Conservation (phyloP, 169 alveolate species). For the Hepatocystis sp. region DNA sequence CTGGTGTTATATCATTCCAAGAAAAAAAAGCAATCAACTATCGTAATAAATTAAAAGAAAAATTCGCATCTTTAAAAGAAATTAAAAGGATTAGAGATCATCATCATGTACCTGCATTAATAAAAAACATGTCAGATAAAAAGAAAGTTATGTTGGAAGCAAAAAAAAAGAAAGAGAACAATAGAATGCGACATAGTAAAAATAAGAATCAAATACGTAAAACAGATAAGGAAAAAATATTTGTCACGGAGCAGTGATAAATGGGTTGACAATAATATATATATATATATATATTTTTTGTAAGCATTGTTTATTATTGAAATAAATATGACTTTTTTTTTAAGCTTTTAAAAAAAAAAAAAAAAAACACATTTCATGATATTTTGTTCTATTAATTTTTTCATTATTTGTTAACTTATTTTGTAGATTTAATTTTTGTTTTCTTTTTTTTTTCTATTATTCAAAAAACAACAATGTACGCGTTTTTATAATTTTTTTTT, state of each 20-base stretch:
- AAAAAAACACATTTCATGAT: too few relatives aligned
- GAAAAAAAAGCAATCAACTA: slow-evolving; percentile 91
- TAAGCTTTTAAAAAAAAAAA: too few relatives aligned
- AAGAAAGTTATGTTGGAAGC: slow-evolving; percentile 82
- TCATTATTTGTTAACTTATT: too few relatives aligned
- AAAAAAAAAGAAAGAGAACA: slow-evolving; percentile 80
- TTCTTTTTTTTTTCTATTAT: too few relatives aligned
- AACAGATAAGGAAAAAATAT: slow-evolving; percentile 61
- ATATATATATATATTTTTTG: too few relatives aligned
- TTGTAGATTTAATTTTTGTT: too few relatives aligned
- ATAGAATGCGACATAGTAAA: slow-evolving; percentile 66
- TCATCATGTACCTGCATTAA: slow-evolving; percentile 90
- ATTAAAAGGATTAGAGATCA: slow-evolving; percentile 90
- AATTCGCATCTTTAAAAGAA: slow-evolving; percentile 87
- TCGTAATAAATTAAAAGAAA: slow-evolving; percentile 87
- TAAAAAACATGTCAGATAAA: slow-evolving; percentile 84
- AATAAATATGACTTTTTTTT: too few relatives aligned
- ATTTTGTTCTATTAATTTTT: too few relatives aligned
- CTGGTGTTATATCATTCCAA: slow-evolving; percentile 81
- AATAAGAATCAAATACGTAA: slow-evolving; percentile 22
- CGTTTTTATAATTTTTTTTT: too few relatives aligned
- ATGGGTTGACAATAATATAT: neutral
- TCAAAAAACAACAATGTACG: too few relatives aligned
- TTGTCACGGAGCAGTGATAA: slow-evolving; percentile 58
- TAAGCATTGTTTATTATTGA: too few relatives aligned